Evolutionary conservation across 257 asterid genomes (phyloP).

Genomic region (Nicotiana sylvestris): DNA sequence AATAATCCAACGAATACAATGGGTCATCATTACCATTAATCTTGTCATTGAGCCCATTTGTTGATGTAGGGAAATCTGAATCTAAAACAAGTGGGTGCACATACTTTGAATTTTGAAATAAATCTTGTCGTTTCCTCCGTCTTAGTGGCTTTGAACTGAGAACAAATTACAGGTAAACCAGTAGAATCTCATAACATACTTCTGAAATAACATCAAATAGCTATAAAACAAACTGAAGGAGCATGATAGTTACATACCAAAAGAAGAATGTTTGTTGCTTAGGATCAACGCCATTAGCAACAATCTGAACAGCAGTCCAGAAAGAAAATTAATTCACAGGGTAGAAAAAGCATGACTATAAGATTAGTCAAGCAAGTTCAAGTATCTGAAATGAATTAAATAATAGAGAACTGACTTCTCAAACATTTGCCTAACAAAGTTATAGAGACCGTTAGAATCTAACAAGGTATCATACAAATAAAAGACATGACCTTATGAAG

Average conservation of each 20-base stretch:
- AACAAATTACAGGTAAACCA: slow-evolving; percentile 21
- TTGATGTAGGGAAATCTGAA: slow-evolving; percentile 51
- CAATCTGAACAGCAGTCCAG: slow-evolving; percentile 39
- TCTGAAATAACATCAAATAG: slow-evolving; percentile 1
- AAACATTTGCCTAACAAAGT: background rate
- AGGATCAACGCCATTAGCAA: slow-evolving; percentile 89
- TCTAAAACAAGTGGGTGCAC: slow-evolving; percentile 68
- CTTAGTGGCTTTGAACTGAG: slow-evolving; percentile 66
- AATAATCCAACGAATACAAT: background rate
- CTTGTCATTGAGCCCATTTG: slow-evolving; percentile 53
- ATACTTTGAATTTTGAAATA: slow-evolving; percentile 47
- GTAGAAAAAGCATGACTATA: background rate
- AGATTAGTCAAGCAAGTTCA: background rate
- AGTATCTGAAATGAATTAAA: background rate
- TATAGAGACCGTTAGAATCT: background rate
- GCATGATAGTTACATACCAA: slow-evolving; percentile 46
- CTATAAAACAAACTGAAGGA: slow-evolving; percentile 14
- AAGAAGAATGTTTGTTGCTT: slow-evolving; percentile 76
- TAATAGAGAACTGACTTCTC: background rate
- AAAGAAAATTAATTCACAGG: slow-evolving; percentile 5
- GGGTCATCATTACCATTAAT: slow-evolving; percentile 51
- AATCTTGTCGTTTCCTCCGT: slow-evolving; percentile 45
- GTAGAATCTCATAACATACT: slow-evolving; percentile 14
- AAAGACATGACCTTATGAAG: background rate
- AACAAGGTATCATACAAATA: slow-evolving; percentile 10